A percentile compares a stretch with the other conserved stretches of the same genome.
Conservation (phyloP, 805 yeast species). For the Babjeviella inositovora region DNA sequence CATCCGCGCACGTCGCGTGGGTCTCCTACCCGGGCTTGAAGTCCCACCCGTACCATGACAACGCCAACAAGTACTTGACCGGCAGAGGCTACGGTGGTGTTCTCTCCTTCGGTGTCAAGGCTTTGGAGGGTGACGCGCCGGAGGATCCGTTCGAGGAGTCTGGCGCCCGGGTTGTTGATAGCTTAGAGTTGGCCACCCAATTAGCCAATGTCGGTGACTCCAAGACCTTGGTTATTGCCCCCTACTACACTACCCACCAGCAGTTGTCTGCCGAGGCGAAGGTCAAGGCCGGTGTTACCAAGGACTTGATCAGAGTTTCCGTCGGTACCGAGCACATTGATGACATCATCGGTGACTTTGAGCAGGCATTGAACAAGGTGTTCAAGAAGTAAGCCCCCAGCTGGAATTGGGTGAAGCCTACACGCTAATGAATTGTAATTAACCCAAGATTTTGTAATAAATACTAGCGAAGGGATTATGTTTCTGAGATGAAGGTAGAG, state of each 20-base stretch:
- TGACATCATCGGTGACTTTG: constrained; percentile 80
- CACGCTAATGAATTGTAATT: too few species aligned
- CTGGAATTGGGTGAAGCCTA: too few species aligned
- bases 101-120: constrained; percentile 79
- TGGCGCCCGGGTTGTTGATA: constrained; percentile 75
- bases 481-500: too few species aligned
- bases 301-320: constrained; percentile 76
- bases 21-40: constrained; percentile 88
- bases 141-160: constrained; percentile 53
- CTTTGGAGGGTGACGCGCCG: constrained; percentile 23
- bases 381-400: constrained; percentile 14
- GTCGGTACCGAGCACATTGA: constrained; percentile 88
- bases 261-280: constrained; percentile 78
- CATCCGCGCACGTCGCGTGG: constrained; percentile 63
- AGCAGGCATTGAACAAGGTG: constrained; percentile 63
- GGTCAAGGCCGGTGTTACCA: constrained; percentile 70
- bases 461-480: too few species aligned
- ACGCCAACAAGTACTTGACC: constrained; percentile 68
- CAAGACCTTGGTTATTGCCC: constrained; percentile 90
- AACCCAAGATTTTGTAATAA: too few species aligned
- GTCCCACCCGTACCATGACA: constrained; percentile 62
- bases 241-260: constrained; percentile 91
- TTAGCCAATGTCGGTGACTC: constrained; percentile 96
- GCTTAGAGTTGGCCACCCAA: constrained; percentile 73
- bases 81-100: constrained; percentile 83